phyloP scores from a whole-genome alignment of 2,329 filamentous ascomycete genomes.

The Colletotrichum abscissum region DNA sequence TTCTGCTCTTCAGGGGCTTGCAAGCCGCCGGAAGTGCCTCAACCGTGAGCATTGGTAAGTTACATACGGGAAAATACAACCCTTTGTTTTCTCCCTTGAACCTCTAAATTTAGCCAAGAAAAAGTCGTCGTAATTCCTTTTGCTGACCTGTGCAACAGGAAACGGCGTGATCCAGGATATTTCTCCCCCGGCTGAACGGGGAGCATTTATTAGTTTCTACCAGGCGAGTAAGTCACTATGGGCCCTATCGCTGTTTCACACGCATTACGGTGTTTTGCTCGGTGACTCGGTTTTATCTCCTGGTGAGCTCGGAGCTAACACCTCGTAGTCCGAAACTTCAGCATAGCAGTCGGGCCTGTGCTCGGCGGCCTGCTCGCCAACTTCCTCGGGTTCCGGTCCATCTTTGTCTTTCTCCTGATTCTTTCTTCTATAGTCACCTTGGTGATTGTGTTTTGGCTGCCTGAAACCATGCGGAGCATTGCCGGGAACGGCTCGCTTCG shows the following conservation, averaged over 20 bases:
- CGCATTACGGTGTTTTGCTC: no score
- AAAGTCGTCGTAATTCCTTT: background rate
- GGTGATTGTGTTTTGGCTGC: slow-evolving; percentile 40
- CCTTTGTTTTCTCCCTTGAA: no score
- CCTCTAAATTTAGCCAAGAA: no score
- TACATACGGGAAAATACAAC: background rate
- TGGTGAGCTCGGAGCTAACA: slow-evolving; percentile 12
- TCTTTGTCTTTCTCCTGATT: slow-evolving; percentile 40
- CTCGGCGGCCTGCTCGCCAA: slow-evolving; percentile 44
- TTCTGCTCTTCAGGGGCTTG: slow-evolving; percentile 58
- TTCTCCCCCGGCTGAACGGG: slow-evolving; percentile 42
- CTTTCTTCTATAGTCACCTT: slow-evolving; percentile 21
- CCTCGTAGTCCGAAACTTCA: slow-evolving; percentile 41
- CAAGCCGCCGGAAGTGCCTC: slow-evolving; percentile 61
- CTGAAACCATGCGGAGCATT: slow-evolving; percentile 43
- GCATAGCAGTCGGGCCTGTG: slow-evolving; percentile 46
- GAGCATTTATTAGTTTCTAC: slow-evolving; percentile 45
- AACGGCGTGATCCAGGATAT: slow-evolving; percentile 48
- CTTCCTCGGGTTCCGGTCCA: slow-evolving; percentile 43
- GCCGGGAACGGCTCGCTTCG: slow-evolving; percentile 42
- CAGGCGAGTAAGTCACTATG: slow-evolving; percentile 42
- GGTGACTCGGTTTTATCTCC: background rate
- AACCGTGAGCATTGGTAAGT: slow-evolving; percentile 57
- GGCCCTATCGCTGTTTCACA: background rate
- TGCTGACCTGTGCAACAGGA: slow-evolving; percentile 25